phyloP scores from a whole-genome alignment of 2,329 filamentous ascomycete species.

The Ceratocystis smalleyi region DNA sequence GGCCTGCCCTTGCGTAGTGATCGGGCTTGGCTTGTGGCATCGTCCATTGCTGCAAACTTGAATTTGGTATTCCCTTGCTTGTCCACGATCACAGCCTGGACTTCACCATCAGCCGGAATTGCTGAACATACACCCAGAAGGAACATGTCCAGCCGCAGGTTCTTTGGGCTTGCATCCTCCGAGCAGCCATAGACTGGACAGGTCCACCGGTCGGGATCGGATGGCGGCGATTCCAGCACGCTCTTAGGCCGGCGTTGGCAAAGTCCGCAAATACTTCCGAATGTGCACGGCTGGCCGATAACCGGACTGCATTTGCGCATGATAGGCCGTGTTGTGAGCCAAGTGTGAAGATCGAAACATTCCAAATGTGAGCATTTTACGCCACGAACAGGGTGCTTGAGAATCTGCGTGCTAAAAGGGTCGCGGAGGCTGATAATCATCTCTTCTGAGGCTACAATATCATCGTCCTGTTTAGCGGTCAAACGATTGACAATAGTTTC shows the following conservation, averaged over 20 bases:
- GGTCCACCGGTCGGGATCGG: background rate
- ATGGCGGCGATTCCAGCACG: background rate
- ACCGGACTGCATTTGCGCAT: slow-evolving; percentile 26
- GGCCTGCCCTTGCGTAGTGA: background rate
- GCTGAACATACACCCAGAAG: background rate
- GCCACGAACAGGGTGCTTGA: slow-evolving; percentile 57
- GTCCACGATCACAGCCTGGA: slow-evolving; percentile 3
- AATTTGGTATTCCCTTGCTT: background rate
- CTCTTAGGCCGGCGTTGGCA: background rate
- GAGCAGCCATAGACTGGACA: slow-evolving; percentile 11
- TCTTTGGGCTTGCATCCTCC: slow-evolving; percentile 8
- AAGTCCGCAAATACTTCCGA: background rate
- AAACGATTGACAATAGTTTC: background rate
- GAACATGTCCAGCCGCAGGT: slow-evolving; percentile 3
- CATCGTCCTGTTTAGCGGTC: background rate
- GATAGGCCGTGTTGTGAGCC: slow-evolving; percentile 49
- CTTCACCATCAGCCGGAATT: background rate
- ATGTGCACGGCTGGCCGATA: background rate
- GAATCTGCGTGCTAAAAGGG: slow-evolving; percentile 50
- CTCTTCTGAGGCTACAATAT: slow-evolving; percentile 31
- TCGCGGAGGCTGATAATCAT: slow-evolving; percentile 50
- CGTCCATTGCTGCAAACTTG: background rate
- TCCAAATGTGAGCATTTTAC: slow-evolving; percentile 58
- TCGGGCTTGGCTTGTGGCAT: background rate
- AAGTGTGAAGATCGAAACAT: slow-evolving; percentile 80